Percentiles rank a stretch among this genome's conserved stretches.
These are phyloP conservation scores for Pyrrhoderma noxium DNA, from an alignment of 1,284 basidiomycete species.

Conservation along the genomic window DNA sequence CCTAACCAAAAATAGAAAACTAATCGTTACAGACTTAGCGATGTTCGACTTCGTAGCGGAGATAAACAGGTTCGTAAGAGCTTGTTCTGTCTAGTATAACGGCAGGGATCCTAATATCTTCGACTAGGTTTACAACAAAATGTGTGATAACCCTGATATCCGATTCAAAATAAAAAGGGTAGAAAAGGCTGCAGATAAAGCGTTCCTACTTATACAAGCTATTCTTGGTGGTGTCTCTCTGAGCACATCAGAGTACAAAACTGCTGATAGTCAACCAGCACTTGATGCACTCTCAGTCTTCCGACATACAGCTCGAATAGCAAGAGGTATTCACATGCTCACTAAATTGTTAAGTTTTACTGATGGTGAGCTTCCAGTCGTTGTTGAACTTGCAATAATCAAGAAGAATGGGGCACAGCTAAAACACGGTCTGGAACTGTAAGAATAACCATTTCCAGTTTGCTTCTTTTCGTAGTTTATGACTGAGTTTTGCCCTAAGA, in stretches of 20 bases:
- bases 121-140: slow-evolving; percentile 51
- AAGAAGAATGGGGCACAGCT: slow-evolving; percentile 54
- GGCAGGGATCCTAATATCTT: background rate
- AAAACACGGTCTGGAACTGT: slow-evolving; percentile 69
- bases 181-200: slow-evolving; percentile 61
- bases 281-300: slow-evolving; percentile 61
- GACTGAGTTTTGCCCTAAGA: slow-evolving; percentile 31
- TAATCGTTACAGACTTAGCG: slow-evolving; percentile 49
- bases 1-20: too few relatives aligned
- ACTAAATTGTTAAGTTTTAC: background rate
- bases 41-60: slow-evolving; percentile 57
- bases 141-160: slow-evolving; percentile 62
- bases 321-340: slow-evolving; percentile 42
- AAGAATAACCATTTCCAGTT: slow-evolving; percentile 22
- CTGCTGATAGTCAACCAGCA: slow-evolving; percentile 59
- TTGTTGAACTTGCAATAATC: slow-evolving; percentile 64
- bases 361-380: slow-evolving; percentile 34
- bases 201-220: slow-evolving; percentile 71
- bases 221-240: slow-evolving; percentile 66
- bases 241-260: slow-evolving; percentile 58
- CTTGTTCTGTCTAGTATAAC: background rate
- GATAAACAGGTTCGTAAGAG: slow-evolving; percentile 57
- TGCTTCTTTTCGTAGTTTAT: too few relatives aligned
- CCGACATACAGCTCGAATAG: slow-evolving; percentile 60
- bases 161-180: slow-evolving; percentile 64